Conservation (phyloP, 495 filamentous ascomycete genomes). For the Sabuloglossum arenarium region DNA sequence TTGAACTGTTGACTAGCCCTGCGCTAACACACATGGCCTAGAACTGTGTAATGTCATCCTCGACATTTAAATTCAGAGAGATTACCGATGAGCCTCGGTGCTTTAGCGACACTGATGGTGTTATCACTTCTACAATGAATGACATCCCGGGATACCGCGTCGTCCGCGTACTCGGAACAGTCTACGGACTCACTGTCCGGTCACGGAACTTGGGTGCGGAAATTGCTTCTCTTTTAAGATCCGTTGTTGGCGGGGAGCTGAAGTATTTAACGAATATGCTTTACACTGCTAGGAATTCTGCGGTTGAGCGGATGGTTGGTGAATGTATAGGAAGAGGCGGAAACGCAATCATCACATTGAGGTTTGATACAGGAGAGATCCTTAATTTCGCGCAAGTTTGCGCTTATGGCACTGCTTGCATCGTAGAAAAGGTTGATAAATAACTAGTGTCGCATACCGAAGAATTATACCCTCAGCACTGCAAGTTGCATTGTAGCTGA, state of each 20-base stretch:
- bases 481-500: too few relatives aligned
- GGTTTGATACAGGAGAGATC: constrained; percentile 30
- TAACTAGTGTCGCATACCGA: too few relatives aligned
- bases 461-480: too few relatives aligned
- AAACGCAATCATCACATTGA: constrained; percentile 35
- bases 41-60: too few relatives aligned
- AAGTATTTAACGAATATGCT: constrained; percentile 33
- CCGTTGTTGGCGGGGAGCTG: constrained; percentile 33
- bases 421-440: constrained; percentile 22
- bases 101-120: constrained; percentile 38
- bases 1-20: too few relatives aligned
- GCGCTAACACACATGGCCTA: too few relatives aligned
- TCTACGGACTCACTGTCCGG: constrained; percentile 38
- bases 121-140: constrained; percentile 31
- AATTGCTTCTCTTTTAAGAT: constrained; percentile 27
- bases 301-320: constrained; percentile 29
- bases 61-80: too few relatives aligned
- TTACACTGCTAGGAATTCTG: constrained; percentile 33
- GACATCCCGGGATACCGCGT: constrained; percentile 37
- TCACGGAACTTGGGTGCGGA: constrained; percentile 29
- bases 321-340: constrained; percentile 35
- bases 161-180: constrained; percentile 30
- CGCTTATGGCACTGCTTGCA: constrained; percentile 13
- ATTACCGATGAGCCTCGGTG: constrained; percentile 13
- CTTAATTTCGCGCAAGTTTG: constrained; percentile 14